Percentiles rank a stretch among this genome's conserved stretches.
These are phyloP conservation scores for Phaseolus coccineus DNA, from an alignment of 331 rosid genomes.

Conservation along the genomic window DNA sequence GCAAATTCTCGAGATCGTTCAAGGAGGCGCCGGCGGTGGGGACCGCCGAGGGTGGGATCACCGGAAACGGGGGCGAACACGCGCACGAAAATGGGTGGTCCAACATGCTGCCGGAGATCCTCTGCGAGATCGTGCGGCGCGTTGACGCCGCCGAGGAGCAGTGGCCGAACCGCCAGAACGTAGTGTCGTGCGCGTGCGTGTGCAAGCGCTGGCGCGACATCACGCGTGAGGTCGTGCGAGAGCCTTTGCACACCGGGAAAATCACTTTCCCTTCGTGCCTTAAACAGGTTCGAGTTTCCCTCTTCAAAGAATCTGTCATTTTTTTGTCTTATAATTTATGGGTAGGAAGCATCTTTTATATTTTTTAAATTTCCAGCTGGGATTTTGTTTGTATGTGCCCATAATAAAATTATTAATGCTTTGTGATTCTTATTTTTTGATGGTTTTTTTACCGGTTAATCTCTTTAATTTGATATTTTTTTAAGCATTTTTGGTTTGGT, in stretches of 20 bases:
- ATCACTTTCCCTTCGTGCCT: conserved; percentile 97
- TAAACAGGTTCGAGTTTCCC: conserved; percentile 66
- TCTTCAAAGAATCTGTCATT: not conserved
- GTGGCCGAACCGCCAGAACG: conserved; percentile 87
- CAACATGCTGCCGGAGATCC: conserved; percentile 84
- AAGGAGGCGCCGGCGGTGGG: conserved; percentile 44
- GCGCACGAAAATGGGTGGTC: conserved; percentile 62
- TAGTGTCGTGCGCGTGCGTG: conserved; percentile 90
- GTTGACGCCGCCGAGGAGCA: conserved; percentile 75
- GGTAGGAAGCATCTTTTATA: not conserved
- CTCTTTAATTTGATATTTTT: not conserved
- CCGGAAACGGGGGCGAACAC: not conserved
- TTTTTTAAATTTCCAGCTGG: not conserved
- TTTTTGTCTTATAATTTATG: not conserved
- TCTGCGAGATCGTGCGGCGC: conserved; percentile 76
- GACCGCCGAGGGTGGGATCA: not conserved
- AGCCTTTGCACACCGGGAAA: conserved; percentile 63
- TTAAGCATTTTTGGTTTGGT: not conserved
- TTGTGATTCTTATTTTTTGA: not conserved
- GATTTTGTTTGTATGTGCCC: conserved; percentile 6
- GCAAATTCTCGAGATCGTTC: conserved; percentile 77
- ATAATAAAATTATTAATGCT: not conserved
- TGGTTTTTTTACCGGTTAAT: not conserved
- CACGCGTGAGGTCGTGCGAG: conserved; percentile 69
- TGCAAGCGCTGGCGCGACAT: conserved; percentile 94